Base-by-base conservation (phyloP, 495 filamentous ascomycete genomes). In the Annulohypoxylon bovei region DNA sequence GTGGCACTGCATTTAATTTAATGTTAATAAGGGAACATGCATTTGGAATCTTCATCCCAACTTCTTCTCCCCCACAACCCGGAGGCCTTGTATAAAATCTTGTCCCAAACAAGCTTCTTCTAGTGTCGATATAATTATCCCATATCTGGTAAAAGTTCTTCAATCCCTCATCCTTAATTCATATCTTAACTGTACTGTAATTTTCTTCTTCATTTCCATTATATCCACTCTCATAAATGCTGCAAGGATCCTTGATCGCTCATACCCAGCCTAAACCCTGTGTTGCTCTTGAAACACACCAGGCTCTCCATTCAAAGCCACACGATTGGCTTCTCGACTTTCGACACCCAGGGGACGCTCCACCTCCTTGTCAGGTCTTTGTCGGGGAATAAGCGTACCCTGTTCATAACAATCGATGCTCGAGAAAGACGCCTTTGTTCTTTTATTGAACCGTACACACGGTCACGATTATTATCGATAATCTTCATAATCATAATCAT, bases 221-320 rank as follows among this genome's bases (percentile, higher is more conserved):
- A 52, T 42, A 39, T 42, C 37, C 23, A 33, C 33, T 46, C 39
- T 27, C 54, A 14, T 25, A 14, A 22, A 61, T 22, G 5, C 42
- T 39, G n/a, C 62, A 32, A 67, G 54, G 52, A 55, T 67, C 49
- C 37, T 1, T 62, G 23, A 62, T 59, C 57, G 49, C n/a, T 46
- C 28, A 54, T 62, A 32, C 39, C 53, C 37, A 62, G 56, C 23
- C 39, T 72, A 33, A 60, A 65, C 69, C 69, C 64, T 67, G 64
- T 16, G 69, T 32, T 22, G 69, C 53, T 72, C 69, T 72, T 65
- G 69, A 72, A 72, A 72, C 69, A 23, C 47, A 11, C 37, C 60
- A 28, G 37, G 42, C 53, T 63, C 23, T 67, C 53, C 46, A n/a
- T 63, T 30, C 32, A 54, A 18, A n/a, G 53, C 14, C 35, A 23